Evolutionary conservation across 1,284 basidiomycete genomes (phyloP).

Genomic region (Ceratobasidium sp.): DNA sequence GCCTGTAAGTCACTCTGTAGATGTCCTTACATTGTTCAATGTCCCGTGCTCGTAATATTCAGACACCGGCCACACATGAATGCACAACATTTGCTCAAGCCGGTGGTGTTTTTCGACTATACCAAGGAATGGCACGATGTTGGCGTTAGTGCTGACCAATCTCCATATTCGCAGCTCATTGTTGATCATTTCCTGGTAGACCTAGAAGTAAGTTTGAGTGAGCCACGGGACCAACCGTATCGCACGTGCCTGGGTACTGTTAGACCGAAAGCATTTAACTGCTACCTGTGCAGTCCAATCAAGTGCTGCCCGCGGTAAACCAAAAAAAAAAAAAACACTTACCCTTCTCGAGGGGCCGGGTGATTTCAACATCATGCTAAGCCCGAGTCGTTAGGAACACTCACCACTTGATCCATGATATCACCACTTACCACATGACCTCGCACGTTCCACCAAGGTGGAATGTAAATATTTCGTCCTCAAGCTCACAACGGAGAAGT

Average conservation of each 20-base stretch:
- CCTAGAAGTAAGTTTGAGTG: neutral
- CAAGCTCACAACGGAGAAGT: too few species aligned
- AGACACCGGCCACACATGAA: neutral
- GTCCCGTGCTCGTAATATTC: slow-evolving; percentile 1
- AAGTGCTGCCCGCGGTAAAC: neutral
- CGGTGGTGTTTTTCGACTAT: neutral
- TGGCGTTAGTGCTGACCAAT: neutral
- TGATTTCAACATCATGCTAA: neutral
- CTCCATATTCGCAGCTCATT: neutral
- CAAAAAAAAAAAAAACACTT: neutral
- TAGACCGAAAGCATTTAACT: neutral
- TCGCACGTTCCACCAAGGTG: neutral
- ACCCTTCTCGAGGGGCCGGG: neutral
- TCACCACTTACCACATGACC: neutral
- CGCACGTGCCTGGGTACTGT: neutral
- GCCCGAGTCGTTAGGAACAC: neutral
- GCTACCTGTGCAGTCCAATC: neutral
- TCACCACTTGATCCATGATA: neutral
- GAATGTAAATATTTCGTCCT: too few species aligned
- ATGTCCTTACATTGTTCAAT: neutral
- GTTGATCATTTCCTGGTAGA: neutral
- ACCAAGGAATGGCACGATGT: neutral
- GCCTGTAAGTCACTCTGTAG: neutral
- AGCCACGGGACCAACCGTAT: neutral
- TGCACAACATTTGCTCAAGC: neutral